These are phyloP conservation scores for Botrytis medusae DNA, from an alignment of 2,329 filamentous ascomycete genomes.

Conservation along the genomic window DNA sequence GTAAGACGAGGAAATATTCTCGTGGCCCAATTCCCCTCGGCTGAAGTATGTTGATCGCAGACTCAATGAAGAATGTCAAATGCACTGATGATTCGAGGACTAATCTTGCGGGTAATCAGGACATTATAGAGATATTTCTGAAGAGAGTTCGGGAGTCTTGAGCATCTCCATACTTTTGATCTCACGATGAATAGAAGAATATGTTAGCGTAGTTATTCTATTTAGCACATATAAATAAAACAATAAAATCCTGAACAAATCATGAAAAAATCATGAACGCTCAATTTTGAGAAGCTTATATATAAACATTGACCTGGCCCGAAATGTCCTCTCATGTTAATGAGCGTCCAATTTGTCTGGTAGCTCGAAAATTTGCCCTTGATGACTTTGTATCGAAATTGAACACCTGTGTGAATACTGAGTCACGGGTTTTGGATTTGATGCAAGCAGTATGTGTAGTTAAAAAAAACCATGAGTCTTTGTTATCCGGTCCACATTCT, in stretches of 20 bases:
- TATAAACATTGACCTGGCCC: no score
- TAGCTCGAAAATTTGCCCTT: rapidly evolving
- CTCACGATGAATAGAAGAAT: rapidly evolving
- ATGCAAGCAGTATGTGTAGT: no score
- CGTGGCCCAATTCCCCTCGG: neutral
- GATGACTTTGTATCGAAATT: rapidly evolving
- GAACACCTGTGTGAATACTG: neutral
- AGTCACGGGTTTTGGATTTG: no score
- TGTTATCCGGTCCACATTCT: no score
- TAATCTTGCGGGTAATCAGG: no score
- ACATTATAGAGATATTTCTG: rapidly evolving
- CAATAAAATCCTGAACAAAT: rapidly evolving
- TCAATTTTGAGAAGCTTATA: no score
- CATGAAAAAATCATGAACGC: no score
- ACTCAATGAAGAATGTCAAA: no score
- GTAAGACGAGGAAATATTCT: neutral
- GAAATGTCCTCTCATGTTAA: no score
- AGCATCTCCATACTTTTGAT: neutral
- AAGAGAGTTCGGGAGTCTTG: no score
- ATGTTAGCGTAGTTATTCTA: rapidly evolving
- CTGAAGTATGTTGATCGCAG: neutral
- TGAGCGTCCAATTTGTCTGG: rapidly evolving
- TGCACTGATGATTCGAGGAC: no score
- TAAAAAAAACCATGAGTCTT: no score
- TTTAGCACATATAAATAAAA: neutral